phyloP scores from a whole-genome alignment of 2,329 filamentous ascomycete species.

The Fusarium irregulare region DNA sequence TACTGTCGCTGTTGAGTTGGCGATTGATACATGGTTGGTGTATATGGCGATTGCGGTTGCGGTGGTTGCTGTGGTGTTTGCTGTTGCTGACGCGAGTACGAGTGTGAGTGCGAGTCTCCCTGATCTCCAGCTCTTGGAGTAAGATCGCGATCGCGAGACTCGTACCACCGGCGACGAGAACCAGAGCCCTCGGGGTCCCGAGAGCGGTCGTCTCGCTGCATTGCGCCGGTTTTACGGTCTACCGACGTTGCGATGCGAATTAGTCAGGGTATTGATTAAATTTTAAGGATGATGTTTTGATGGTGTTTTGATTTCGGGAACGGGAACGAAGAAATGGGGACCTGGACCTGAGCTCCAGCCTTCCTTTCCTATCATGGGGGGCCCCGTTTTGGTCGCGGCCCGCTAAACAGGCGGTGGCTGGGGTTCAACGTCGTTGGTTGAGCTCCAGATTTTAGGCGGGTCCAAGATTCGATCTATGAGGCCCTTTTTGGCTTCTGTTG shows the following conservation, averaged over 20 bases:
- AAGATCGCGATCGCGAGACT: constrained; percentile 50
- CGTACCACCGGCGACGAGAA: constrained; percentile 61
- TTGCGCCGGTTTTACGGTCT: constrained; percentile 51
- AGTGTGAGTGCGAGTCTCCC: constrained; percentile 27
- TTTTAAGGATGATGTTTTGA: constrained; percentile 38
- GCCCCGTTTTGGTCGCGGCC: constrained; percentile 40
- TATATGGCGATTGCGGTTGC: constrained; percentile 19
- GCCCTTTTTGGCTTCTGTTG: constrained; percentile 15
- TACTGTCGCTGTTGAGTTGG: constrained; percentile 30
- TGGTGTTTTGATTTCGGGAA: constrained; percentile 48
- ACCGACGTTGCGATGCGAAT: constrained; percentile 41
- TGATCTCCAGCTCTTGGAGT: constrained; percentile 42
- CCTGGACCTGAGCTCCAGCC: constrained; percentile 36
- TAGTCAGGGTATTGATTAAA: constrained; percentile 16
- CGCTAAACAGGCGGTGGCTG: constrained; percentile 49
- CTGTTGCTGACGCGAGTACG: constrained; percentile 37
- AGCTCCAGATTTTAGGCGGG: constrained; percentile 30
- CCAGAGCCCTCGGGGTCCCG: constrained; percentile 67
- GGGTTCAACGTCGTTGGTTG: constrained; percentile 42
- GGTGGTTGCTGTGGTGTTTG: constrained; percentile 34
- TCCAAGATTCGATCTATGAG: constrained; percentile 42
- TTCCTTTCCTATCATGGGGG: constrained; percentile 31
- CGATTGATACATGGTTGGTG: constrained; percentile 24
- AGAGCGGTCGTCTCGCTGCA: constrained; percentile 67
- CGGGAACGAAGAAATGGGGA: constrained; percentile 6